Conservation (phyloP, 192 early-diverging fungal genomes). For the Coemansia aciculifera region DNA sequence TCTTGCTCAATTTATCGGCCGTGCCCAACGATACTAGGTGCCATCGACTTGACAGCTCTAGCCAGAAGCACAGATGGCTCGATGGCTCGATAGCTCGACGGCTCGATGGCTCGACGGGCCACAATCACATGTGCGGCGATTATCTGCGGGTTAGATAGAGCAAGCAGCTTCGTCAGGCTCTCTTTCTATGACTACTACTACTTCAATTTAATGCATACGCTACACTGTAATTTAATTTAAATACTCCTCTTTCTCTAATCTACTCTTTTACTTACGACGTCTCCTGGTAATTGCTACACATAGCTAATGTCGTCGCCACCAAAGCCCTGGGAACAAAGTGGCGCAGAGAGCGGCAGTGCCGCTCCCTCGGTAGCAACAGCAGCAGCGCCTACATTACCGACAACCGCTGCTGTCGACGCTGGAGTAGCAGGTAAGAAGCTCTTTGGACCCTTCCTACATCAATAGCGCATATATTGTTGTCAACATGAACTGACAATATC, state of each 20-base stretch:
- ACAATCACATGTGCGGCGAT: constrained; percentile 4
- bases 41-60: background rate
- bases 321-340: constrained; percentile 51
- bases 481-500: background rate
- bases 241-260: background rate
- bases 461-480: background rate
- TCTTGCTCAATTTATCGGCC: background rate
- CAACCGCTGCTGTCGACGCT: constrained; percentile 28
- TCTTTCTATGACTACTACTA: background rate
- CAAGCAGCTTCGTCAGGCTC: background rate
- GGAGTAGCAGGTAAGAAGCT: constrained; percentile 23
- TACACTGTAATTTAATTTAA: constrained; percentile 9
- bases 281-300: background rate
- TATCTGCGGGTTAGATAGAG: background rate
- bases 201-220: background rate
- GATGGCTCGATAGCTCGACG: background rate
- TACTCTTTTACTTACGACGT: background rate
- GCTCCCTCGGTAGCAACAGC: background rate
- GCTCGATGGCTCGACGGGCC: background rate
- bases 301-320: constrained; percentile 44
- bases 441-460: background rate
- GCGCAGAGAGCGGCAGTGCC: background rate
- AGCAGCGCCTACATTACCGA: constrained; percentile 22
- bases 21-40: background rate
- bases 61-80: background rate